These are phyloP conservation scores for Dillenia turbinata DNA, from an alignment of 164 flowering plant species.

Conservation along the genomic window DNA sequence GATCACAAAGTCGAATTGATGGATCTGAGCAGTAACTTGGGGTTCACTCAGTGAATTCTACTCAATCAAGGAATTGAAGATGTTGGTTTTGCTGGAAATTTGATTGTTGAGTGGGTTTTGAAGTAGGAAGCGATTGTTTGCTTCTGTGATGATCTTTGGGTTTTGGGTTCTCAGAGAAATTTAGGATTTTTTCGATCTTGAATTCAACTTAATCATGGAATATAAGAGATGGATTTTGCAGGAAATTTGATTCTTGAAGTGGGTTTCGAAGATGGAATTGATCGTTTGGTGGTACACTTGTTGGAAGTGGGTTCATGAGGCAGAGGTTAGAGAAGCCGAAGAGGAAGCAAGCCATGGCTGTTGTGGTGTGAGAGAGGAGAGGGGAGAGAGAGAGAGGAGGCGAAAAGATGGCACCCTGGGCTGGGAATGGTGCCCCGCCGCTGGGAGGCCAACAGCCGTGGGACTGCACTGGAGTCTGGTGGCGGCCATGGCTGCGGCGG, in stretches of 20 bases:
- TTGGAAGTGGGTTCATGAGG: constrained; percentile 55
- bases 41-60: constrained; percentile 2
- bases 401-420: too few species aligned
- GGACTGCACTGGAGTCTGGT: too few species aligned
- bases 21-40: constrained; percentile 14
- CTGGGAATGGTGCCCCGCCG: too few species aligned
- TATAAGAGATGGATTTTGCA: neutral
- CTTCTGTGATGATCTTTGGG: neutral
- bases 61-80: constrained; percentile 6
- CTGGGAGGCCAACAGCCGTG: too few species aligned
- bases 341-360: too few species aligned
- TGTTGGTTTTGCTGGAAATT: constrained; percentile 14
- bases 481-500: too few species aligned
- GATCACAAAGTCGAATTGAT: neutral
- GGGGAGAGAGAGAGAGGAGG: too few species aligned
- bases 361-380: too few species aligned
- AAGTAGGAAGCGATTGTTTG: constrained; percentile 4
- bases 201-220: neutral
- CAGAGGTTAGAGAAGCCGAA: constrained; percentile 37
- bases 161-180: constrained; percentile 4
- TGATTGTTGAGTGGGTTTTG: constrained; percentile 14
- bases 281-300: too few species aligned
- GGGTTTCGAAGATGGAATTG: neutral
- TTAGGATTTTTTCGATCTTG: neutral
- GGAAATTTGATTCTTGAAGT: constrained; percentile 1